These are phyloP conservation scores for Tieghemostelium lacteum DNA, from an alignment of 78 protist genomes.

Conservation along the genomic window DNA sequence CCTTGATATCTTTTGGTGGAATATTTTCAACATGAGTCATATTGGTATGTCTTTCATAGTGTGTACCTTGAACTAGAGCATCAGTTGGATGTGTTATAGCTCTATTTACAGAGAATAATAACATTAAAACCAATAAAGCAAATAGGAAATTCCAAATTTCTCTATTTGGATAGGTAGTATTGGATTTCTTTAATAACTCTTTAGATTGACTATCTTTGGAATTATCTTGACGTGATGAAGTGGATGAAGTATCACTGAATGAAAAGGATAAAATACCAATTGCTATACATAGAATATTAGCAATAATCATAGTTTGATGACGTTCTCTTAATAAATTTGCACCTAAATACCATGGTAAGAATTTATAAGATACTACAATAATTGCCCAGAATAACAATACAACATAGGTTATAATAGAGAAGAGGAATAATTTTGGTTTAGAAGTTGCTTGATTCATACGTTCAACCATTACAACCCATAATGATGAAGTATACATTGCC, in stretches of 20 bases:
- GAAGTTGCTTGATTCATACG: slow-evolving; percentile 9
- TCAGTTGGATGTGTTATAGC: slow-evolving; percentile 64
- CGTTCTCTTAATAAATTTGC: slow-evolving; percentile 71
- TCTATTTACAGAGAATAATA: slow-evolving; percentile 58
- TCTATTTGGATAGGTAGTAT: slow-evolving; percentile 14
- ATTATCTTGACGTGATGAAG: slow-evolving; percentile 4
- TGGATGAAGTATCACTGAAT: not conserved
- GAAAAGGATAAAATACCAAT: slow-evolving; percentile 1
- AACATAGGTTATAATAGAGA: slow-evolving; percentile 33
- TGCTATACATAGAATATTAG: slow-evolving; percentile 19
- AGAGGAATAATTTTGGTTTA: slow-evolving; percentile 4
- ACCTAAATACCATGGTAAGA: slow-evolving; percentile 77
- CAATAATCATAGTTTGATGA: slow-evolving; percentile 66
- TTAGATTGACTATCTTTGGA: not conserved
- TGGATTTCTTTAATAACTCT: not conserved
- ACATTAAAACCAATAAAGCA: slow-evolving; percentile 19
- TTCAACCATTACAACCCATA: slow-evolving; percentile 58
- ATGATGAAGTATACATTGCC: slow-evolving; percentile 7
- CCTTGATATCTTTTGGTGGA: slow-evolving; percentile 53
- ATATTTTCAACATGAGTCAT: slow-evolving; percentile 5
- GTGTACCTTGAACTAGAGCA: slow-evolving; percentile 45
- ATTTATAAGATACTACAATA: slow-evolving; percentile 74
- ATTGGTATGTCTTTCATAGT: slow-evolving; percentile 7
- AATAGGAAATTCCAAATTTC: slow-evolving; percentile 44
- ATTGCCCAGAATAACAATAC: slow-evolving; percentile 73